Evolutionary conservation across 768 basidiomycete species (phyloP).

Genomic region (Lactarius quietus): DNA sequence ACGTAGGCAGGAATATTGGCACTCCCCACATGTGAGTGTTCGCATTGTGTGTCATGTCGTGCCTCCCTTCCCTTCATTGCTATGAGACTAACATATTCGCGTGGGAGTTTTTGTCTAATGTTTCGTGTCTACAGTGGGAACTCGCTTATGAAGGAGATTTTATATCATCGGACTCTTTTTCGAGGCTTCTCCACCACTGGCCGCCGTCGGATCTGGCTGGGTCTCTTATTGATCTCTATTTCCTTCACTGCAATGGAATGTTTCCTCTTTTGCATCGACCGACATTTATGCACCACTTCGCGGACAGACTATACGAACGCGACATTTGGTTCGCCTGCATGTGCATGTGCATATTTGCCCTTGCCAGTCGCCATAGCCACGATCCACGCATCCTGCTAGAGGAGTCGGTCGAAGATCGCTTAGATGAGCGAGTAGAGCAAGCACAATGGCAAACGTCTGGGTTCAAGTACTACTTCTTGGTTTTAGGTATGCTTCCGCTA

Average conservation of each 20-base stretch:
- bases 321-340: constrained; percentile 34
- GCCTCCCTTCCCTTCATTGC: neutral
- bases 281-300: constrained; percentile 63
- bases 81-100: neutral
- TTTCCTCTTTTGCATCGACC: constrained; percentile 69
- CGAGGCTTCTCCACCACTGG: constrained; percentile 41
- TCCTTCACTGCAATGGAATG: constrained; percentile 53
- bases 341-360: constrained; percentile 32
- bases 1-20: constrained; percentile 24
- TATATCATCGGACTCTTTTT: constrained; percentile 32
- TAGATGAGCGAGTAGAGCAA: constrained; percentile 31
- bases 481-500: constrained; percentile 41
- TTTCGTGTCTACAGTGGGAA: constrained; percentile 50
- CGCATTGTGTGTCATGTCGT: neutral
- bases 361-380: constrained; percentile 31
- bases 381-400: constrained; percentile 30
- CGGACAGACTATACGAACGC: constrained; percentile 49
- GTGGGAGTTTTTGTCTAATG: neutral
- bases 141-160: constrained; percentile 47
- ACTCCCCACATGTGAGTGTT: constrained; percentile 22
- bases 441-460: constrained; percentile 53
- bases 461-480: constrained; percentile 55
- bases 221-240: constrained; percentile 64
- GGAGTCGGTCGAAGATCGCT: constrained; percentile 31
- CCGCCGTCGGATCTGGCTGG: constrained; percentile 61